phyloP scores from a whole-genome alignment of 2,329 filamentous ascomycete species.

The Colletotrichum trifolii region DNA sequence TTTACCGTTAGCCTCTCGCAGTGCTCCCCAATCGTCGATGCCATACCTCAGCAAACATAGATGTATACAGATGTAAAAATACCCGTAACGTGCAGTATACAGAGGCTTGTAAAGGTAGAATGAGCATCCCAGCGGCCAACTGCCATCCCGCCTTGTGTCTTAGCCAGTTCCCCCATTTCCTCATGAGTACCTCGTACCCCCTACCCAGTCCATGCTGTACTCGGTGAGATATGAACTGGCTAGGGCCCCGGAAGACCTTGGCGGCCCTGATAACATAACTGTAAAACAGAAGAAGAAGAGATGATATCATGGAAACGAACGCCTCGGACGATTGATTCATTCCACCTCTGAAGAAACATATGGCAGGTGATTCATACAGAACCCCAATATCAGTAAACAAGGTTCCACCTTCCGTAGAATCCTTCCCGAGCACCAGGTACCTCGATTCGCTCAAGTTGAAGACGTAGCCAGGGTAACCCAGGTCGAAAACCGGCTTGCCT shows the following conservation, averaged over 20 bases:
- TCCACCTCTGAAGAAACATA: background rate
- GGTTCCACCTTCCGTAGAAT: background rate
- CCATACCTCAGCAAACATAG: slow-evolving; percentile 16
- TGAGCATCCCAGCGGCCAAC: background rate
- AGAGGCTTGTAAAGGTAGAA: background rate
- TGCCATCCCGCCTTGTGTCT: background rate
- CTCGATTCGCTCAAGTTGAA: background rate
- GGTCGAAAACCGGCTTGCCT: no score
- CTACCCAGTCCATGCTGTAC: background rate
- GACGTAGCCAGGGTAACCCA: background rate
- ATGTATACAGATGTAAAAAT: background rate
- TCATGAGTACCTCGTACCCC: background rate
- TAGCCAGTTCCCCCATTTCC: background rate
- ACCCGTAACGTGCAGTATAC: background rate
- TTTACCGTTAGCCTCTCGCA: background rate
- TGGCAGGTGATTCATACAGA: slow-evolving; percentile 7
- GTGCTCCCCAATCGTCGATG: background rate
- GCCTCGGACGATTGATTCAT: background rate
- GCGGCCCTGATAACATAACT: background rate
- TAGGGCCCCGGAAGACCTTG: background rate
- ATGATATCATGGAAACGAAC: slow-evolving; percentile 7
- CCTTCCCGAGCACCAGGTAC: background rate
- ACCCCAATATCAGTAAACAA: background rate
- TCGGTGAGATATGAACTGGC: background rate
- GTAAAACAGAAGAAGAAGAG: background rate